These are phyloP conservation scores for Penicillium sp. DNA, from an alignment of 2,329 filamentous ascomycete species.

Conservation along the genomic window DNA sequence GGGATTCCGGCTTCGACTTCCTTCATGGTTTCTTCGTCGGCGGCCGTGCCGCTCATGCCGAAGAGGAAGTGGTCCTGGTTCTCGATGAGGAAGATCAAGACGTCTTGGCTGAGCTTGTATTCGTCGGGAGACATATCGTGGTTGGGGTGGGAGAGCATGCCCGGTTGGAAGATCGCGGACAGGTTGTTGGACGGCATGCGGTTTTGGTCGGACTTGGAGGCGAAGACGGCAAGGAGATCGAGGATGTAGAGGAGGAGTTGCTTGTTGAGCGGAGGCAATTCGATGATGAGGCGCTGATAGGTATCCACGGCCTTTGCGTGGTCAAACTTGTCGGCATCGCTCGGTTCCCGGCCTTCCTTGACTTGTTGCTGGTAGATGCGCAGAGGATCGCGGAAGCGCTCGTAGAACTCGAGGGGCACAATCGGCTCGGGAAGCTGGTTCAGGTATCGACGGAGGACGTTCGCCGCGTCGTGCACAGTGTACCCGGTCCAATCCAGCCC, in stretches of 20 bases:
- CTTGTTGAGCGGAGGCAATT: slow-evolving; percentile 87
- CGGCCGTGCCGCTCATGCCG: slow-evolving; percentile 97
- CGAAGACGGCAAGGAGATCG: slow-evolving; percentile 93
- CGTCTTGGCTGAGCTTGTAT: slow-evolving; percentile 93
- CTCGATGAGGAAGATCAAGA: slow-evolving; percentile 96
- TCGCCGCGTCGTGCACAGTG: slow-evolving; percentile 97
- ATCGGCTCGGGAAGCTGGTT: slow-evolving; percentile 97
- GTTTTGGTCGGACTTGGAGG: slow-evolving; percentile 94
- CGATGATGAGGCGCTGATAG: slow-evolving; percentile 89
- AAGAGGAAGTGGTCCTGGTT: slow-evolving; percentile 98
- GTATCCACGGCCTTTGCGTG: slow-evolving; percentile 73
- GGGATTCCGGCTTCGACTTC: slow-evolving; percentile 68
- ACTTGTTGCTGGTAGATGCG: slow-evolving; percentile 69
- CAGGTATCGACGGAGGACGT: slow-evolving; percentile 90
- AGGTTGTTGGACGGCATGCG: slow-evolving; percentile 95
- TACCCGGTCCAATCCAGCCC: slow-evolving; percentile 96
- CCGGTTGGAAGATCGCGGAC: slow-evolving; percentile 95
- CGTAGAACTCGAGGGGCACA: slow-evolving; percentile 90
- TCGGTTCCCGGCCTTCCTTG: slow-evolving; percentile 67
- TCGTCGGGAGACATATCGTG: slow-evolving; percentile 96
- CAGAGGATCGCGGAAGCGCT: slow-evolving; percentile 84
- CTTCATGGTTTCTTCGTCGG: slow-evolving; percentile 75
- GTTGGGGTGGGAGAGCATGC: slow-evolving; percentile 87
- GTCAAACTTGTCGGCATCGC: slow-evolving; percentile 73
- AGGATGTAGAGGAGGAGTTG: slow-evolving; percentile 94